A percentile compares a stretch with the other conserved stretches of the same genome.
Evolutionary conservation across 192 early-diverging fungal species (phyloP).

Genomic region (Geranomyces variabilis): DNA sequence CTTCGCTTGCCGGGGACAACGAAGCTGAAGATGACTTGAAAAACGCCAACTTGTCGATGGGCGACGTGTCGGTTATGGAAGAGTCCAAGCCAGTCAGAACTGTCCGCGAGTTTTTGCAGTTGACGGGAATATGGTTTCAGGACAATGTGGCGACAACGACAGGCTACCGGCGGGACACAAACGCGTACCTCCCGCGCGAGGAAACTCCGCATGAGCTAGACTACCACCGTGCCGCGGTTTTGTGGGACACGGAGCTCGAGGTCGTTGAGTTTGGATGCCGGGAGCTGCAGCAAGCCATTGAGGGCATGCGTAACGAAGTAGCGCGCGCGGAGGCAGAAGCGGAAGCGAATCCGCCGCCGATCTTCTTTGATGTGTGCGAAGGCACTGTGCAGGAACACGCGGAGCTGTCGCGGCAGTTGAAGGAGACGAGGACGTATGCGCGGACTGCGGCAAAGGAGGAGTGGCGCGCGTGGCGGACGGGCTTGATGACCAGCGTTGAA

Average conservation of each 20-base stretch:
- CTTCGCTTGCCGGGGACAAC: too few relatives aligned
- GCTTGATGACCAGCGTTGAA: slow-evolving; percentile 24
- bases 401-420: slow-evolving; percentile 39
- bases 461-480: slow-evolving; percentile 42
- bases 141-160: slow-evolving; percentile 31
- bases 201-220: slow-evolving; percentile 23
- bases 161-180: slow-evolving; percentile 38
- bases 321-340: slow-evolving; percentile 27
- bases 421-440: slow-evolving; percentile 25
- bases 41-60: slow-evolving; percentile 24
- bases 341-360: slow-evolving; percentile 25
- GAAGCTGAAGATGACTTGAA: slow-evolving; percentile 13
- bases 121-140: slow-evolving; percentile 41
- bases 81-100: slow-evolving; percentile 22
- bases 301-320: slow-evolving; percentile 31
- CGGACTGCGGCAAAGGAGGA: slow-evolving; percentile 36
- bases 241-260: slow-evolving; percentile 41
- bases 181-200: slow-evolving; percentile 27
- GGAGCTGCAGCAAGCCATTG: slow-evolving; percentile 29
- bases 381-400: slow-evolving; percentile 18
- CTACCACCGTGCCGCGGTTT: slow-evolving; percentile 36
- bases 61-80: slow-evolving; percentile 27
- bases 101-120: slow-evolving; percentile 41
- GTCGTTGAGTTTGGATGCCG: slow-evolving; percentile 43
- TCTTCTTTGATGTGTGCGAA: slow-evolving; percentile 36